Percentiles rank a stretch among this genome's conserved stretches.
Conservation (phyloP, 208 protist species). For the Wallacemonas sp. region DNA sequence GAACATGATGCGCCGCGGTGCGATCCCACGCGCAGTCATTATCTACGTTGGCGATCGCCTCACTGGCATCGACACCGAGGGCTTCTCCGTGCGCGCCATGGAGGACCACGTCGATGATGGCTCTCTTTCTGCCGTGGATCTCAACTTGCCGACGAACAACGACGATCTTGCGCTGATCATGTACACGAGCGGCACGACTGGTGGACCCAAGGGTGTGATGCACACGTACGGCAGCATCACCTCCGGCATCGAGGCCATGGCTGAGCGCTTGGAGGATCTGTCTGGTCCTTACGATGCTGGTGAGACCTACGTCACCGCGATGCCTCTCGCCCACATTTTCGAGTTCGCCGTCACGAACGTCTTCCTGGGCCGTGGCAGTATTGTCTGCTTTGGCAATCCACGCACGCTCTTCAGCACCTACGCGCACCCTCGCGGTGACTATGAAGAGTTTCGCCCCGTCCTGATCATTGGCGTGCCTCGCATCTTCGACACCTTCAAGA, state of each 20-base stretch:
- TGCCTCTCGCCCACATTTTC: constrained; percentile 78
- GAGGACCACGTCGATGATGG: constrained; percentile 27
- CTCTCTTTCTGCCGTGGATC: constrained; percentile 4
- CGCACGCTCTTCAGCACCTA: constrained; percentile 29
- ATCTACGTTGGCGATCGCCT: constrained; percentile 26
- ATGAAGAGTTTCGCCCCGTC: constrained; percentile 42
- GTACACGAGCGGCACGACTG: constrained; percentile 78
- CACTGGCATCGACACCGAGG: constrained; percentile 5
- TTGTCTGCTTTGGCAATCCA: constrained; percentile 45
- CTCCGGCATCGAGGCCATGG: constrained; percentile 19
- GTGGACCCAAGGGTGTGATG: constrained; percentile 67
- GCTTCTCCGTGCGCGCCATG: constrained; percentile 23
- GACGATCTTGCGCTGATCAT: constrained; percentile 43
- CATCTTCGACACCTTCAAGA: constrained; percentile 61
- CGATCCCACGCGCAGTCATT: constrained; percentile 40
- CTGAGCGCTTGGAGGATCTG: constrained; percentile 23
- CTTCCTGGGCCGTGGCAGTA: constrained; percentile 35
- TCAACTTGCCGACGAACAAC: constrained; percentile 17
- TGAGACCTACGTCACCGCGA: constrained; percentile 54
- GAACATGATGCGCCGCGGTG: constrained; percentile 30
- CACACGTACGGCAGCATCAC: constrained; percentile 45
- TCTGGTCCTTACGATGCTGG: constrained; percentile 35
- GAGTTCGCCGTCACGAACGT: constrained; percentile 49
- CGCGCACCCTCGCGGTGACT: constrained; percentile 40
- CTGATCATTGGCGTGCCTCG: constrained; percentile 53